Conservation (phyloP, 2,329 filamentous ascomycete species). For the Ophiostoma novo-ulmi region DNA sequence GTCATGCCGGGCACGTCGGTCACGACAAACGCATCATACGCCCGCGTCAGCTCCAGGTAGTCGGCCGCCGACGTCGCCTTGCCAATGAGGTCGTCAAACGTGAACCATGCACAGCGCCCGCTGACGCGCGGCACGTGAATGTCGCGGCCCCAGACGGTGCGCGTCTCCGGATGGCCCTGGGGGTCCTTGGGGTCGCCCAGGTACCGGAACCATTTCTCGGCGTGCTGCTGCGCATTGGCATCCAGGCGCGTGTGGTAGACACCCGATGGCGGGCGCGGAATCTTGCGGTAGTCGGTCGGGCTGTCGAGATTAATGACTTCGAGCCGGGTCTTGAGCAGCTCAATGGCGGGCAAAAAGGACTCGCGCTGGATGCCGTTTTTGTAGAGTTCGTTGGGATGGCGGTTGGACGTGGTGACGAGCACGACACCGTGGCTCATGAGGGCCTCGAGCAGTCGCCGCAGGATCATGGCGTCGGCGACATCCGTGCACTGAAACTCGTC, state of each 20-base stretch:
- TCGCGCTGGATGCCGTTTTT: slow-evolving; percentile 96
- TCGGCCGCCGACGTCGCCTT: slow-evolving; percentile 86
- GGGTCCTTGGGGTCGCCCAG: slow-evolving; percentile 78
- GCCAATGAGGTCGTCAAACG: slow-evolving; percentile 86
- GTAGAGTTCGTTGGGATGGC: slow-evolving; percentile 94
- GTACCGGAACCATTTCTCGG: slow-evolving; percentile 93
- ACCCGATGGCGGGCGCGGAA: slow-evolving; percentile 83
- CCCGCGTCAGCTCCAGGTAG: slow-evolving; percentile 84
- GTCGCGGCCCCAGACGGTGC: slow-evolving; percentile 87
- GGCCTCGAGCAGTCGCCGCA: slow-evolving; percentile 72
- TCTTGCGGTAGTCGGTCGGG: slow-evolving; percentile 93
- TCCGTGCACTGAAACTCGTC: slow-evolving; percentile 99
- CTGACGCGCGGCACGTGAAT: slow-evolving; percentile 83
- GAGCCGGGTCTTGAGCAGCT: slow-evolving; percentile 76
- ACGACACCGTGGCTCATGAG: slow-evolving; percentile 97
- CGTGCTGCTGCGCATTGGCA: slow-evolving; percentile 68
- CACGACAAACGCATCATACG: slow-evolving; percentile 88
- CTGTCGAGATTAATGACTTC: slow-evolving; percentile 93
- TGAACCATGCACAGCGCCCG: slow-evolving; percentile 83
- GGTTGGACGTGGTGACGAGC: slow-evolving; percentile 90
- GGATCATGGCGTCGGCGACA: slow-evolving; percentile 97
- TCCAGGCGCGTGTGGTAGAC: slow-evolving; percentile 92
- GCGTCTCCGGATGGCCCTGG: slow-evolving; percentile 67
- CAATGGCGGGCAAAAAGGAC: slow-evolving; percentile 92
- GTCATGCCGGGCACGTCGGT: slow-evolving; percentile 92